These are phyloP conservation scores for Microdochium bolleyi DNA, from an alignment of 2,329 filamentous ascomycete genomes.

Conservation along the genomic window DNA sequence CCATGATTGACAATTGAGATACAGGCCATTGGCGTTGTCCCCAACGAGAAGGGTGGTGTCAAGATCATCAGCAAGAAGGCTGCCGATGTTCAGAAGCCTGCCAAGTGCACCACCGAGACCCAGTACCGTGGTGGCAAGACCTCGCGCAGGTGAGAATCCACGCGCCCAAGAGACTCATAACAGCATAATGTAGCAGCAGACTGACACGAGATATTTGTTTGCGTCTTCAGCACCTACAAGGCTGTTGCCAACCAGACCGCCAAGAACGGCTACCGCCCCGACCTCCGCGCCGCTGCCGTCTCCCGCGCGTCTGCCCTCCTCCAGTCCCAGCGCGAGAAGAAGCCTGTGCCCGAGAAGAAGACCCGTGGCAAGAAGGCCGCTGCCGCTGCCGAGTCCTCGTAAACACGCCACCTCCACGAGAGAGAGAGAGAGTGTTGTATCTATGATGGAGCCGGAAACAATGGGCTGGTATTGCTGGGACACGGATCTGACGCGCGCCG, in stretches of 20 bases:
- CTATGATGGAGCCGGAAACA: conserved; percentile 6
- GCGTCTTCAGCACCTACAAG: conserved; percentile 68
- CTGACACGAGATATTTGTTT: conserved; percentile 3
- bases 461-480: neutral
- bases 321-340: conserved; percentile 68
- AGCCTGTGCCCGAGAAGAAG: conserved; percentile 68
- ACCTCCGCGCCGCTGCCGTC: conserved; percentile 71
- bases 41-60: conserved; percentile 72
- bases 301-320: conserved; percentile 82
- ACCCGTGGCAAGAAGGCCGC: conserved; percentile 71
- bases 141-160: conserved; percentile 63
- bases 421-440: neutral
- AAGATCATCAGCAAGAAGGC: conserved; percentile 79
- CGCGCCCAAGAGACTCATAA: neutral
- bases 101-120: conserved; percentile 53
- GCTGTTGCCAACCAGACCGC: conserved; percentile 74
- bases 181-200: conserved; percentile 2
- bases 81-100: conserved; percentile 65
- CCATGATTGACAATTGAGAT: conserved; percentile 15
- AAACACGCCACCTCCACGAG: conserved; percentile 12
- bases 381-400: conserved; percentile 53
- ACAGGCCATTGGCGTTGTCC: conserved; percentile 74
- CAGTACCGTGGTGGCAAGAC: conserved; percentile 66
- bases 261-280: conserved; percentile 77
- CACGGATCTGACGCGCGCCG: neutral